phyloP scores from a whole-genome alignment of 2,329 filamentous ascomycete species.

The Dothistroma septosporum region DNA sequence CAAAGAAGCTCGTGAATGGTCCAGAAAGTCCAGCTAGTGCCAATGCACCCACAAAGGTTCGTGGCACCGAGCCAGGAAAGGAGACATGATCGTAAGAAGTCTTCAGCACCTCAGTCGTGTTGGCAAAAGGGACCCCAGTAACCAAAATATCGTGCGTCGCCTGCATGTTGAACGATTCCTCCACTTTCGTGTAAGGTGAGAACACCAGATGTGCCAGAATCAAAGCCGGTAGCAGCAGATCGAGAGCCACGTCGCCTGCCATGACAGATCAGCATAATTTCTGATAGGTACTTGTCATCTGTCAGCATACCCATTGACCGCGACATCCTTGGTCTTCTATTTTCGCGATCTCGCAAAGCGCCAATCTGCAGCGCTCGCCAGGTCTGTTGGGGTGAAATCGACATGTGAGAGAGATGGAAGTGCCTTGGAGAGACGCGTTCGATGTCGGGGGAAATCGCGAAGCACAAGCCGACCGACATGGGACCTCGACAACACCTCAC shows the following conservation, averaged over 20 bases:
- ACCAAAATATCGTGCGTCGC: conserved; percentile 83
- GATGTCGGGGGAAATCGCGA: too few relatives aligned
- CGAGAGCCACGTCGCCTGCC: conserved; percentile 46
- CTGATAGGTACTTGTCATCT: not conserved
- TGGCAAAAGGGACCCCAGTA: conserved; percentile 63
- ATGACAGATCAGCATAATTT: not conserved
- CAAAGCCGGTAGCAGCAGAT: conserved; percentile 56
- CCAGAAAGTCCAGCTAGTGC: conserved; percentile 68
- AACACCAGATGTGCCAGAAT: conserved; percentile 32
- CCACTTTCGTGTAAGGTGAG: conserved; percentile 95
- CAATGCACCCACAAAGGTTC: conserved; percentile 81
- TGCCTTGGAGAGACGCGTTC: not conserved
- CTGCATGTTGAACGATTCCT: conserved; percentile 97
- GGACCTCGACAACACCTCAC: too few relatives aligned
- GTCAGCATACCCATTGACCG: conserved; percentile 1
- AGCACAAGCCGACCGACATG: too few relatives aligned
- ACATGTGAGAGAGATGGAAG: not conserved
- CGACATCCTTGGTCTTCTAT: conserved; percentile 3
- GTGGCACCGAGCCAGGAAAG: conserved; percentile 86
- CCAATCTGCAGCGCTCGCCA: conserved; percentile 24
- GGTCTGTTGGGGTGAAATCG: conserved; percentile 4
- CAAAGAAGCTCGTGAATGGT: conserved; percentile 58
- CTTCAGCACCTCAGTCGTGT: conserved; percentile 35
- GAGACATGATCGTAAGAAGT: conserved; percentile 79
- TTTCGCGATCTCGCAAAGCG: conserved; percentile 8